These are phyloP conservation scores for Barnettozyma botsteinii DNA, from an alignment of 805 yeast genomes.

Conservation along the genomic window DNA sequence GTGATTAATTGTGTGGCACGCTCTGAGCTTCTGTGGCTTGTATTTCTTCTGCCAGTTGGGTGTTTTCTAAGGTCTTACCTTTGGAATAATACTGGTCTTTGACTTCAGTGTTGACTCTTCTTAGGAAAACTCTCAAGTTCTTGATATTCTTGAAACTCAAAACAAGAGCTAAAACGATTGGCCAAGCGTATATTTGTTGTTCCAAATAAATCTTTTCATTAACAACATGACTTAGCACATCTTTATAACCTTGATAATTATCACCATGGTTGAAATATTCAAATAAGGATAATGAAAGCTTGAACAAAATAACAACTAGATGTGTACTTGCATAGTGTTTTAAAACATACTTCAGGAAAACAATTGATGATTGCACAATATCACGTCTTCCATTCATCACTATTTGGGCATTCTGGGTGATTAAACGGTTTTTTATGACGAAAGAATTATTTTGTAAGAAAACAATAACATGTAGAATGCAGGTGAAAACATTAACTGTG, in stretches of 20 bases:
- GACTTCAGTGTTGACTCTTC: conserved; percentile 37
- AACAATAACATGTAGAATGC: conserved; percentile 5
- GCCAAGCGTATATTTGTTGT: conserved; percentile 19
- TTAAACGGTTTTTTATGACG: neutral
- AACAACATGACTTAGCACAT: conserved; percentile 11
- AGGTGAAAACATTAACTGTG: neutral
- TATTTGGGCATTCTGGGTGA: neutral
- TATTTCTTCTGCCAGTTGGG: conserved; percentile 2
- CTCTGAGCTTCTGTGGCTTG: too few species aligned
- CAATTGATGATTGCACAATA: neutral
- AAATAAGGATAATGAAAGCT: conserved; percentile 12
- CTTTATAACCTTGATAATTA: conserved; percentile 16
- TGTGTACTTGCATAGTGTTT: conserved; percentile 5
- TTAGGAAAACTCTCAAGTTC: conserved; percentile 4
- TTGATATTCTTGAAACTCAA: neutral
- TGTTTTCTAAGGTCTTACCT: conserved; percentile 46
- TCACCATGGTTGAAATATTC: conserved; percentile 18
- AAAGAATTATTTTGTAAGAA: conserved; percentile 3
- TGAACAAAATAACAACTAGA: conserved; percentile 12
- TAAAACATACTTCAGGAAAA: neutral
- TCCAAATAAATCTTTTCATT: conserved; percentile 2
- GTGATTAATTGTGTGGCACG: too few species aligned
- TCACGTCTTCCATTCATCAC: neutral
- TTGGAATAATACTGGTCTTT: conserved; percentile 52
- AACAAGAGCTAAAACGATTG: conserved; percentile 12